Conservation (phyloP, 495 filamentous ascomycete species). For the Collariella sp. region DNA sequence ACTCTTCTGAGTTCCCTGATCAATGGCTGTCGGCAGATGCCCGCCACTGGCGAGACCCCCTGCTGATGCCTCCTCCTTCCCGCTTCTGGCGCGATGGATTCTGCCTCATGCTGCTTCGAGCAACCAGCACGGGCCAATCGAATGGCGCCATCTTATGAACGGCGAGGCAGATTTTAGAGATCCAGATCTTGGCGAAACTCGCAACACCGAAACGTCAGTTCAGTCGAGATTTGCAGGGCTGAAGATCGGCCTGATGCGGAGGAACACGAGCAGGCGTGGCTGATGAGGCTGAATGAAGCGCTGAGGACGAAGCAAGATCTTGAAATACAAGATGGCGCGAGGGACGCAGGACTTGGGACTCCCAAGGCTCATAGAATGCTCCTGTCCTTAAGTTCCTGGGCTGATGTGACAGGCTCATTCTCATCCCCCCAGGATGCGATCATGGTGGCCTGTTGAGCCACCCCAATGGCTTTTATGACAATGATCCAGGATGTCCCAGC, state of each 20-base stretch:
- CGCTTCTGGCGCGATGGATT: conserved; percentile 1
- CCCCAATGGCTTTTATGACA: too few species aligned
- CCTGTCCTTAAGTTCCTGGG: background rate
- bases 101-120: background rate
- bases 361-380: too few species aligned
- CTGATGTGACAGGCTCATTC: too few species aligned
- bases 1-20: too few species aligned
- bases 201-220: background rate
- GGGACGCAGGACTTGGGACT: background rate
- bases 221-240: background rate
- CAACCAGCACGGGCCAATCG: background rate
- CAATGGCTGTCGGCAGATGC: background rate
- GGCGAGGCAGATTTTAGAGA: background rate
- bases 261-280: background rate
- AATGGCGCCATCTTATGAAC: background rate
- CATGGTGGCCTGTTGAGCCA: too few species aligned
- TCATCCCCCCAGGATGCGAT: too few species aligned
- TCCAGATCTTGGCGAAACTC: background rate
- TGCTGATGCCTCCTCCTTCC: background rate
- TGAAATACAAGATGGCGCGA: background rate
- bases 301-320: background rate
- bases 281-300: background rate
- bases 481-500: too few species aligned
- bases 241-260: background rate
- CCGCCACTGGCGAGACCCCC: background rate